phyloP scores from a whole-genome alignment of 129 eudicot genomes.

The Saposhnikovia divaricata region DNA sequence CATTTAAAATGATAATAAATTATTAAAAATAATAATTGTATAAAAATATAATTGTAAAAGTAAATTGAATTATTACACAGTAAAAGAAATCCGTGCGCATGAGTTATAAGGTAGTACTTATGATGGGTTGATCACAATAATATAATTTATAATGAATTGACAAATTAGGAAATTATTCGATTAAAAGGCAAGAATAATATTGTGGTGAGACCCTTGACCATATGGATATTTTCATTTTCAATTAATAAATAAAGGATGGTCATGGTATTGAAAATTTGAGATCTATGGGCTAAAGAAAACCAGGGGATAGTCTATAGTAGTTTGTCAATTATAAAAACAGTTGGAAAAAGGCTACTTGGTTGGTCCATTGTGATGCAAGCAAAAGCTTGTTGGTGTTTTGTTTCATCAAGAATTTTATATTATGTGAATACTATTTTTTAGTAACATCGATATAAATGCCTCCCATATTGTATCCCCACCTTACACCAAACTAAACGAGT shows the following conservation, averaged over 20 bases:
- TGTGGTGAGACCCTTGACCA: background rate
- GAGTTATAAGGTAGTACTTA: too few species aligned
- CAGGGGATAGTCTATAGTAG: constrained; percentile 25
- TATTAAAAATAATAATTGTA: too few species aligned
- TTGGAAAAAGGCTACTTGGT: background rate
- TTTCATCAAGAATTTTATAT: background rate
- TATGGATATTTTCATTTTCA: background rate
- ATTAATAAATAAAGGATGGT: background rate
- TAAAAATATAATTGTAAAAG: too few species aligned
- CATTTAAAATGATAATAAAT: too few species aligned
- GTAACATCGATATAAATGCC: background rate
- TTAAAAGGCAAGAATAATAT: too few species aligned
- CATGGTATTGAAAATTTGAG: background rate
- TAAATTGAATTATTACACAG: too few species aligned
- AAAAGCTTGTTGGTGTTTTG: constrained; percentile 7
- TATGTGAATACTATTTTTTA: background rate
- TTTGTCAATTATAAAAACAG: background rate
- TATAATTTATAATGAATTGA: background rate
- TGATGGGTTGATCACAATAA: background rate
- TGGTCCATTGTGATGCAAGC: constrained; percentile 2
- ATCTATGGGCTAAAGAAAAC: constrained; percentile 53
- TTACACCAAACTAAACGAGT: background rate
- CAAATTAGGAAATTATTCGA: background rate
- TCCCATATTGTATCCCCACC: constrained; percentile 10
- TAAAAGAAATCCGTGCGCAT: too few species aligned